Conservation (phyloP, 805 yeast species). For the Metschnikowia aberdeeniae region DNA sequence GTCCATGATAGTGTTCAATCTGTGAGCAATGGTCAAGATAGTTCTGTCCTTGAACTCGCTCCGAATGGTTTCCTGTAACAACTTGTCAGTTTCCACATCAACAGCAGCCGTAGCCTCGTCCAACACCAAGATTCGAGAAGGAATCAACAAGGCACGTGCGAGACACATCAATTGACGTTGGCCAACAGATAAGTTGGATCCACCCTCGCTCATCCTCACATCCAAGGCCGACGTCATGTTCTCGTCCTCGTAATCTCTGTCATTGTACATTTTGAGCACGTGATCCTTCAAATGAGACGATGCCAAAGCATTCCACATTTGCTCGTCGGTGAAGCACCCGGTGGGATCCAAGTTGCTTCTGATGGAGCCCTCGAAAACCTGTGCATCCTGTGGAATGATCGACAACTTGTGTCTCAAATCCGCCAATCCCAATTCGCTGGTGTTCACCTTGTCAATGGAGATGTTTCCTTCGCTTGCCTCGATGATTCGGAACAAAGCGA, state of each 20-base stretch:
- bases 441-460: conserved; percentile 32
- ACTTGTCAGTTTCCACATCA: conserved; percentile 77
- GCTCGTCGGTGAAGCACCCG: conserved; percentile 30
- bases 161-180: conserved; percentile 64
- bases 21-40: conserved; percentile 79
- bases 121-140: conserved; percentile 55
- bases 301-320: conserved; percentile 40
- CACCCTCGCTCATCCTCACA: conserved; percentile 41
- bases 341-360: conserved; percentile 42
- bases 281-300: conserved; percentile 42
- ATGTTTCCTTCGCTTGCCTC: conserved; percentile 37
- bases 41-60: conserved; percentile 71
- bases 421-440: conserved; percentile 35
- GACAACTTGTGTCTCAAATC: conserved; percentile 41
- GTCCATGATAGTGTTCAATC: conserved; percentile 78
- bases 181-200: conserved; percentile 49
- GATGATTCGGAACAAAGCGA: conserved; percentile 42
- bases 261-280: conserved; percentile 34
- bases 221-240: conserved; percentile 27
- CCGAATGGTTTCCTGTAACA: conserved; percentile 75
- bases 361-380: conserved; percentile 42
- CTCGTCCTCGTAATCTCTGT: conserved; percentile 23
- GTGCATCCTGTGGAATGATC: conserved; percentile 45
- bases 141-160: conserved; percentile 70
- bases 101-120: conserved; percentile 92